Evolutionary conservation across 140 eudicot genomes (phyloP), one percentile per base, ranked within the genome.

Genomic region (Senecio squalidus): DNA sequence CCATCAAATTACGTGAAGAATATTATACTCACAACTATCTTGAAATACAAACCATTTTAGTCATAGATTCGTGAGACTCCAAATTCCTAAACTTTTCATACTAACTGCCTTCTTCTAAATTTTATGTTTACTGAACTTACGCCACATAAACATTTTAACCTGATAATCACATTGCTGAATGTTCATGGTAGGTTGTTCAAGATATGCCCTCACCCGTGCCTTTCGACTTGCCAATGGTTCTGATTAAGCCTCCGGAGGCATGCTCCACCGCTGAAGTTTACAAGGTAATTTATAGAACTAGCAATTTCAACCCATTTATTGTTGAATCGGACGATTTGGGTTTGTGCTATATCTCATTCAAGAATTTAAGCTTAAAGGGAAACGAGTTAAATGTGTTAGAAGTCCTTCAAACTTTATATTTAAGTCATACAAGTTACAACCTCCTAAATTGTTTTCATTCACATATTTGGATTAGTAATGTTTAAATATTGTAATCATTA

Each of bases 211-310:
- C 86, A 33, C 88, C 92, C 27, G 59, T 81, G 57, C 76, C 92
- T 55, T 65, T 77, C 18, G 84, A 81, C 68, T 51, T 88, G 58
- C 96, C 98, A 38, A 86, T 92, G 96, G 95, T 92, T 67, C 87
- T 92, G 61, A 87, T 92, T 55, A 92, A 92, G 78, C 98, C 98
- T 20, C 96, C 78, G 27, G 79, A 92, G 69, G 98, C 95, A 65
- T 92, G 98, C 80, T 69, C 98, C 16, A 92, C 98, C 18, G 98
- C 95, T 60, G 94, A 87, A 79, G 98, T 92, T 49, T 92, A 92
- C 89, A 87, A 87, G 95, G 98, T 90, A 62, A 34, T 29, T 1
- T n/a, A 33, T 64, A 51, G 27, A 64, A 51, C 41, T 25, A n/a
- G 61, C 52, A 64, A 17, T 20, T 14, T 31, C 5, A 34, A 18